phyloP scores from a whole-genome alignment of 176 grass and related monocot species.

The Carex pumila region DNA sequence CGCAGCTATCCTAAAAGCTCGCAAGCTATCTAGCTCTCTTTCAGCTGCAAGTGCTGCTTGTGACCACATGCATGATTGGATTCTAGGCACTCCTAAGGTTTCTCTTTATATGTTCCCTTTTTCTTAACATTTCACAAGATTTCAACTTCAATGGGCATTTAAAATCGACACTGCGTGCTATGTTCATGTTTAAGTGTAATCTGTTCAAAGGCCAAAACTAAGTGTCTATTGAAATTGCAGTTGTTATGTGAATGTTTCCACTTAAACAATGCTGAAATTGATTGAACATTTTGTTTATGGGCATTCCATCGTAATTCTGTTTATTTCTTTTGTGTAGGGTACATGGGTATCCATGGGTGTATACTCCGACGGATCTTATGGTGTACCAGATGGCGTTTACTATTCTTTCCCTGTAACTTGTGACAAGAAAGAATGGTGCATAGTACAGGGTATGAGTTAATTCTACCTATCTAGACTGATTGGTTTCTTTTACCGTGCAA shows the following conservation, averaged over 20 bases:
- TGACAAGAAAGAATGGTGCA: conserved; percentile 51
- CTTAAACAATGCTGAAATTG: not conserved
- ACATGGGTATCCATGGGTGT: conserved; percentile 85
- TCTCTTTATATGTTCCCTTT: not conserved
- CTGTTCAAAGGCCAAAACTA: not conserved
- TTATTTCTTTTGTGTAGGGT: conserved; percentile 25
- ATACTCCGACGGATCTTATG: conserved; percentile 57
- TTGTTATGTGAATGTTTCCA: not conserved
- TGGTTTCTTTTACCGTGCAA: not conserved
- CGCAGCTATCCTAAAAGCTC: conserved; percentile 49
- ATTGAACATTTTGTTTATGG: not conserved
- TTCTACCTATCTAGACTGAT: not conserved
- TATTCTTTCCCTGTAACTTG: conserved; percentile 72
- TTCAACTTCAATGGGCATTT: not conserved
- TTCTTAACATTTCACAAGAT: not conserved
- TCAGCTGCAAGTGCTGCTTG: conserved; percentile 65
- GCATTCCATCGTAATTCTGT: not conserved
- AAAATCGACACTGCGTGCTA: not conserved
- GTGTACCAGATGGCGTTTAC: conserved; percentile 41
- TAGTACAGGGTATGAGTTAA: conserved; percentile 60
- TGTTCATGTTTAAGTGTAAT: not conserved
- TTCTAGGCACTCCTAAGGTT: conserved; percentile 71
- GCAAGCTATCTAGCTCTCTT: conserved; percentile 59
- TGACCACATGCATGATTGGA: conserved; percentile 66
- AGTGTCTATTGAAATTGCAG: not conserved